Base-by-base conservation (phyloP, 768 basidiomycete species). In the Boletus rex-veris region DNA sequence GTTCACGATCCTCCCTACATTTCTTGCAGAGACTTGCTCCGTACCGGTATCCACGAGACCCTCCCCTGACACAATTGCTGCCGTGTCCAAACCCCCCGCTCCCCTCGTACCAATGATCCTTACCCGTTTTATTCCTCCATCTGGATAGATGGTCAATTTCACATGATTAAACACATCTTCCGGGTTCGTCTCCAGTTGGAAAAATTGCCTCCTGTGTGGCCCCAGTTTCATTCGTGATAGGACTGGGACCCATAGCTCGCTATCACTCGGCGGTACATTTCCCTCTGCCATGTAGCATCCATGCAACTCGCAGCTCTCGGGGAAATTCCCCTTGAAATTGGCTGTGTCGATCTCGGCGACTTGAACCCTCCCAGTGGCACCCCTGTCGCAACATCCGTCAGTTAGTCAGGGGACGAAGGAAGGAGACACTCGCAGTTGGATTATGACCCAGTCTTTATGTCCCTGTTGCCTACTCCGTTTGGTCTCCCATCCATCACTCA, bases 401-500 rank as follows among this genome's bases (percentile, higher is more conserved):
- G 33, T 39, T 39, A 18, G n/a, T 35, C 38, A 24, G 24, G 16
- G 40, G 42, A 43, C 53, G 48, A 28, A 4, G 48, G 30, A 51
- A 48, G 30, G 50, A 14, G 75, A 41, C n/a, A 0, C 53, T 68
- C 65, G 93, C 91, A 99, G 74, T 73, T 86, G 89, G 52, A 96
- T 84, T 54, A 98, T 80, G 5, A 82, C 90, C 90, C 92, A 98
- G 63, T 98, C 95, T 44, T 84, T 90, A 71, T 94, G 93, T 37
- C 80, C 92, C 50, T 80, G 79, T 40, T 74, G 76, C 49, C 91
- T 79, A 64, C 89, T 95, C 56, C 97, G 79, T 68, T 89, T 92
- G 4, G 96, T 98, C 73, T 99, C 97, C 97, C 97, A 99, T 5
- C 97, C 97, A 65, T 97, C 95, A 5, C 94, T 85, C 93, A 99